A percentile compares a stretch with the other conserved stretches of the same genome.
phyloP scores from a whole-genome alignment of 805 yeast species.

The Metschnikowia continentalis region DNA sequence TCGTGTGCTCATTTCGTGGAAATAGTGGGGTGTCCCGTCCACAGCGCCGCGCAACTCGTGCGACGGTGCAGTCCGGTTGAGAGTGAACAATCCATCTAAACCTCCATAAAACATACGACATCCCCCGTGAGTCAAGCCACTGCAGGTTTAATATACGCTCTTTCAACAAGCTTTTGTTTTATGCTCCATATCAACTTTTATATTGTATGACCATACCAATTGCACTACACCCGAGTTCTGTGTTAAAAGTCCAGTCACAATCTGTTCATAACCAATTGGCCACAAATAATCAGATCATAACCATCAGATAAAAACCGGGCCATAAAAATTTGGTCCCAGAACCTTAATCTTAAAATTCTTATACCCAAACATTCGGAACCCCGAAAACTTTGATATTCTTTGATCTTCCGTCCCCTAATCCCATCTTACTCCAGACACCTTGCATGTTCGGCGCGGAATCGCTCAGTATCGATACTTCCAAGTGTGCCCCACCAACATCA shows the following conservation, averaged over 20 bases:
- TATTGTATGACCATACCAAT: background rate
- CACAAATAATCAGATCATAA: background rate
- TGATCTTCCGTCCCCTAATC: background rate
- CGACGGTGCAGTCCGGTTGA: background rate
- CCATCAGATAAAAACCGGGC: too few relatives aligned
- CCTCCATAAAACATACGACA: background rate
- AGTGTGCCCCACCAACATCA: constrained; percentile 1
- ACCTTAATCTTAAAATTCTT: background rate
- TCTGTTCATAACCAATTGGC: background rate
- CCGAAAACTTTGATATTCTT: background rate
- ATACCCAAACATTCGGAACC: background rate
- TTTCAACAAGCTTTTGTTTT: background rate
- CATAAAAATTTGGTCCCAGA: too few relatives aligned
- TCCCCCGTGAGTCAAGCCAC: background rate
- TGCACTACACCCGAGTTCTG: background rate
- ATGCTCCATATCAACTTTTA: background rate
- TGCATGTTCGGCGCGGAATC: constrained; percentile 2
- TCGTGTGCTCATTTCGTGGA: too few relatives aligned
- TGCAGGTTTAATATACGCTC: background rate
- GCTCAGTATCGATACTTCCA: background rate
- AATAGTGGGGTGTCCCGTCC: too few relatives aligned
- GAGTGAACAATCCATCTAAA: background rate
- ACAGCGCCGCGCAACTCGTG: background rate
- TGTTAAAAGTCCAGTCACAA: background rate
- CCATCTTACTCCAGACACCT: background rate